These are phyloP conservation scores for Senna siamea DNA, from an alignment of 306 rosid species.

Conservation along the genomic window DNA sequence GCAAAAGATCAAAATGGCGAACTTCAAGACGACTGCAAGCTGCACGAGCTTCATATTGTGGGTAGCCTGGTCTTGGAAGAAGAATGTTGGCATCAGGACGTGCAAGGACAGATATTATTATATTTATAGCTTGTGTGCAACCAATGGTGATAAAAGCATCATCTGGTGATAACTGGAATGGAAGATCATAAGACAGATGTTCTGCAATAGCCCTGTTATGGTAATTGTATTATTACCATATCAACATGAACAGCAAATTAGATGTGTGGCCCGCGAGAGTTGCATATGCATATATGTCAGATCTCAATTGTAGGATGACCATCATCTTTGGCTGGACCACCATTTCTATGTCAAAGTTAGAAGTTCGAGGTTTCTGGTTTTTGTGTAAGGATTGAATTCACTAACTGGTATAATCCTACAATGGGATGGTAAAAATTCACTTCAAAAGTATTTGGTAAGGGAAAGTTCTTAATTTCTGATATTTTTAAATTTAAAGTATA, in stretches of 20 bases:
- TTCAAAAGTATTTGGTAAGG: not conserved
- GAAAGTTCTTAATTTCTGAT: not conserved
- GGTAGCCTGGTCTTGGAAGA: conserved; percentile 71
- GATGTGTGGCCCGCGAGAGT: too few relatives aligned
- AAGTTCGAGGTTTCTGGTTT: not conserved
- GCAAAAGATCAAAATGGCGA: conserved; percentile 65
- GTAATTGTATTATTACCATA: conserved; percentile 1
- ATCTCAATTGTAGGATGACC: not conserved
- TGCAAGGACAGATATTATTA: conserved; percentile 57
- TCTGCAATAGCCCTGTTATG: conserved; percentile 54
- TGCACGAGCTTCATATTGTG: conserved; percentile 60
- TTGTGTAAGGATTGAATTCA: not conserved
- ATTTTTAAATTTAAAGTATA: too few relatives aligned
- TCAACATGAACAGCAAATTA: not conserved
- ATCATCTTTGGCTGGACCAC: not conserved
- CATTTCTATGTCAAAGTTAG: not conserved
- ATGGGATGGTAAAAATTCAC: not conserved
- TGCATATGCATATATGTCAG: not conserved
- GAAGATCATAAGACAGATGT: conserved; percentile 47
- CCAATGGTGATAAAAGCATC: conserved; percentile 59
- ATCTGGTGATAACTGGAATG: conserved; percentile 43
- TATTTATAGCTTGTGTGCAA: conserved; percentile 69
- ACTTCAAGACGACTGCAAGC: conserved; percentile 52
- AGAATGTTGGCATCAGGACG: conserved; percentile 72
- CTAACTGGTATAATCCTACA: not conserved